Evolutionary conservation across 2,329 filamentous ascomycete species (phyloP), one percentile per base, ranked within the genome.

Genomic region (Aspergillus fumigatus): DNA sequence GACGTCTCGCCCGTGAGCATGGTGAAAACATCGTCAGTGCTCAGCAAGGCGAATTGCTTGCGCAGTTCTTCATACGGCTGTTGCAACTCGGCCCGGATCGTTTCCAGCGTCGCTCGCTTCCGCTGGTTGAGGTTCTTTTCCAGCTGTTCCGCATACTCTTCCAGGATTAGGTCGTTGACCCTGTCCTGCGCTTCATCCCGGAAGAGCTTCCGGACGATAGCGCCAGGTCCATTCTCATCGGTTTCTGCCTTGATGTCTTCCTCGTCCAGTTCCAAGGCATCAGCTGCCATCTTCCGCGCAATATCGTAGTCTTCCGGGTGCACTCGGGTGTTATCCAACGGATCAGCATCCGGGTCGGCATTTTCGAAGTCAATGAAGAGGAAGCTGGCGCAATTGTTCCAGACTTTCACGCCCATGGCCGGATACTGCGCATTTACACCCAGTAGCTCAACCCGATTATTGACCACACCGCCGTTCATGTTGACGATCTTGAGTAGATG

Each of bases 231-330:
- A 61, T 92, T 90, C 68, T 97, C 91, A 62, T 96, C 90, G 4
- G 88, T 89, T 76, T 97, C 92, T 1, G 89, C 91, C 75, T 96
- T 95, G 70, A 99, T 91, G 67, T 99, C 94, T 77, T 99, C 94
- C 75, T 99, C 94, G 65, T 99, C 94, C 63, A 99, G 82, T 71
- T 97, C 93, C 50, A 99, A 80, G 17, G 94, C 94, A 79, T 99
- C 94, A 3, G 94, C 94, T 21, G 94, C 94, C 88, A 99, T 97
- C 77, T 99, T 99, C 65, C 93, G 90, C 50, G 92, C 94, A 59
- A 99, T 87, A 65, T 99, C 94, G 74, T 99, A 99, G 71, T 99
- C 94, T 78, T 99, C 94, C 1, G 94, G 94, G 69, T 99, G 94
- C 19, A 99, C 92, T 78, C 94, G 89, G 49, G 94, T 99, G 70